A percentile compares a stretch with the other conserved stretches of the same genome.
phyloP scores from a whole-genome alignment of 2,329 filamentous ascomycete species.

The Colletotrichum chlorophyti region DNA sequence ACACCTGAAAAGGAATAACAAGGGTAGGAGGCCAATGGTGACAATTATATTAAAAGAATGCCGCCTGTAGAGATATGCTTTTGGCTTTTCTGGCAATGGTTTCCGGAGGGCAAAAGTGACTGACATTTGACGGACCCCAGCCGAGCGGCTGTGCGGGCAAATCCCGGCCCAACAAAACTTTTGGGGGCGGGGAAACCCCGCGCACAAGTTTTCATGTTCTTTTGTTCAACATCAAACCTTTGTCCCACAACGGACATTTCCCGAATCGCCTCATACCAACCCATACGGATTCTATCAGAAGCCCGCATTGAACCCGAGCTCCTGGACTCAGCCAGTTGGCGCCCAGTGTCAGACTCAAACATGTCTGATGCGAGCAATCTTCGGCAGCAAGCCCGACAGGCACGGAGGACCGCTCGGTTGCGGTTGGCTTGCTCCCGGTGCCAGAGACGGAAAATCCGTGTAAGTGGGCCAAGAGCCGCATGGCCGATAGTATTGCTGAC shows the following conservation, averaged over 20 bases:
- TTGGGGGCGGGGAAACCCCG: conserved; percentile 9
- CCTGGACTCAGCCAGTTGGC: neutral
- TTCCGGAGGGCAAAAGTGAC: too few relatives aligned
- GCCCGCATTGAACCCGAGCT: too few relatives aligned
- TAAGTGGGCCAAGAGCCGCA: conserved; percentile 33
- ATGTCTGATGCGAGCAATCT: conserved; percentile 16
- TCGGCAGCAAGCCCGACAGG: conserved; percentile 28
- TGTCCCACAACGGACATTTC: conserved; percentile 20
- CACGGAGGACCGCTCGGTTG: conserved; percentile 35
- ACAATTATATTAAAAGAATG: too few relatives aligned
- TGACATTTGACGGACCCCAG: neutral
- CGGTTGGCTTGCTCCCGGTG: conserved; percentile 40
- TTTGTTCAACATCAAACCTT: conserved; percentile 26
- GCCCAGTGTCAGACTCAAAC: neutral
- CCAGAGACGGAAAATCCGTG: conserved; percentile 57
- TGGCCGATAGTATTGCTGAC: neutral
- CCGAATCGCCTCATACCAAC: neutral
- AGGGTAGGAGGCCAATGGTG: too few relatives aligned
- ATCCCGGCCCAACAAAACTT: conserved; percentile 16
- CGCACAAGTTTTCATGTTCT: neutral
- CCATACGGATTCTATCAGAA: neutral
- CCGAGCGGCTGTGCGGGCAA: neutral
- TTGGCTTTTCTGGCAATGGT: too few relatives aligned
- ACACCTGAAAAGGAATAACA: too few relatives aligned
- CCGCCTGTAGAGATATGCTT: too few relatives aligned